Conservation (phyloP, 441 rosid species). For the Flueggea neowawraea region DNA sequence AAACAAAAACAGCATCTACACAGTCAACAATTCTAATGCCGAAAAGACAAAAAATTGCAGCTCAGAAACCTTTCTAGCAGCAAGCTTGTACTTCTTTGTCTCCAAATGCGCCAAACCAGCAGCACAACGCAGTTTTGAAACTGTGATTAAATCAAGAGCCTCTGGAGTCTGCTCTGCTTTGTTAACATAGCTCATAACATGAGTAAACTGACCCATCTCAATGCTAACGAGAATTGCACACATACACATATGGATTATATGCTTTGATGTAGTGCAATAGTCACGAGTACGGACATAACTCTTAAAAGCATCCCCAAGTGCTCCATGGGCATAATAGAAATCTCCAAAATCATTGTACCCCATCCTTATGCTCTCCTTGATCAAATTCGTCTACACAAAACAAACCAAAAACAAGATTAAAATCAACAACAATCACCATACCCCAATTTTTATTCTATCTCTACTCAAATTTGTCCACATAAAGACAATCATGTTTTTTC, state of each 20-base stretch:
- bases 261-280: conserved; percentile 96
- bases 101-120: conserved; percentile 94
- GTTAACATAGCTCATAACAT: conserved; percentile 85
- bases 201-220: conserved; percentile 97
- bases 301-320: conserved; percentile 84
- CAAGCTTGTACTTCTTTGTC: conserved; percentile 86
- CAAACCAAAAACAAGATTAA: not conserved
- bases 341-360: conserved; percentile 99
- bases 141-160: conserved; percentile 56
- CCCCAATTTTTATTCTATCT: no score
- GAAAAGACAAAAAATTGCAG: not conserved
- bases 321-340: conserved; percentile 84
- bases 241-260: conserved; percentile 92
- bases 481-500: no score
- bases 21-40: not conserved
- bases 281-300: conserved; percentile 90
- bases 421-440: not conserved
- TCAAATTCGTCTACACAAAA: conserved; percentile 80
- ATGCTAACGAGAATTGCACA: conserved; percentile 93
- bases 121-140: conserved; percentile 84
- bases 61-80: conserved; percentile 88
- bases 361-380: conserved; percentile 98
- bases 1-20: no score
- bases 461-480: no score
- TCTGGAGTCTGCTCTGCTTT: conserved; percentile 94